Base-by-base conservation (phyloP, 75 land plant genomes). In the Larix kaempferi region DNA sequence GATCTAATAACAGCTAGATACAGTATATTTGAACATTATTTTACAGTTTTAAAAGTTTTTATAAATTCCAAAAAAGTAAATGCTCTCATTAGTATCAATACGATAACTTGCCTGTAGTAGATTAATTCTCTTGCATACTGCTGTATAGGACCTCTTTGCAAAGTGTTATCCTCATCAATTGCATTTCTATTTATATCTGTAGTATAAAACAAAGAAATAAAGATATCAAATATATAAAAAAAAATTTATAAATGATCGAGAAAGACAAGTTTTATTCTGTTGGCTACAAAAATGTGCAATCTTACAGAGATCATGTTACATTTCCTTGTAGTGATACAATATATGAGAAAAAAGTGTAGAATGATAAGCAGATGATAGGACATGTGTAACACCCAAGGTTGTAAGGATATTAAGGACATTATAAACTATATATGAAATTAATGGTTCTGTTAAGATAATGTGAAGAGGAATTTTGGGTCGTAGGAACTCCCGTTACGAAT, bases 171-270 rank as follows among this genome's bases (percentile, higher is more conserved):
- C 49, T 39, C 71, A 19, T 67, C 44, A 67, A 39, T 21, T 19
- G 49, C 71, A 67, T 67, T 11, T 67, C n/a, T 67, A 6, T 1
- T 67, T 10, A 35, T 39, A 67, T 67, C 71, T 67, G n/a, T n/a
- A n/a, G 44, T 67, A 39, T 17, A 21, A 39, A 67, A 67, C 6
- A 15, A 10, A 64, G 67, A 35, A 67, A 67, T 6, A 39, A 67
- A 67, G 22, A 39, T 2, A 21, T 37, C n/a, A 39, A 67, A 2
- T 41, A 67, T 21, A 3, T 37, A n/a, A n/a, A n/a, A n/a, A n/a
- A n/a, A 67, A 17, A 37, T 67, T 4, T 17, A 35, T 44, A 44
- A 44, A 44, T 44, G 8, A 44, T 6, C 49, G 7, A 44, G 49
- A 44, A 29, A 65, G 17, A 65, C 19, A 65, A 35, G 39, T 65